Base-by-base conservation (phyloP, 2,329 filamentous ascomycete species). In the Neoascochyta sp. region DNA sequence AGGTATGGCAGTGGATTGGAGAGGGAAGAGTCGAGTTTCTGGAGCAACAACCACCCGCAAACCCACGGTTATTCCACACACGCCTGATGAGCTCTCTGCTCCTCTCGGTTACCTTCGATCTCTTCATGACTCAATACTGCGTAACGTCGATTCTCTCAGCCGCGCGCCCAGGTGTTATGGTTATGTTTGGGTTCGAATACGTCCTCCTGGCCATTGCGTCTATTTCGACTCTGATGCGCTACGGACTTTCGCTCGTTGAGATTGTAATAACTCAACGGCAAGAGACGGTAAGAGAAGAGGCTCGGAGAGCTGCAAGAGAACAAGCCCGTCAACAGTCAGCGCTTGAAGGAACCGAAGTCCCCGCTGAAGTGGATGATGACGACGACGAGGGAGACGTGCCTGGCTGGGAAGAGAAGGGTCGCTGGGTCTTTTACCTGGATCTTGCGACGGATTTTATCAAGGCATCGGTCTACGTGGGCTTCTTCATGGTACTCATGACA, bases 181-280 rank as follows among this genome's bases (percentile, higher is more conserved):
- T 98, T 42, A 96, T 98, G 88, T 98, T 98, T 55, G 80, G 93
- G 5, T 98, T 98, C 51, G 92, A 98, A 62, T 96, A 96, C 57
- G 89, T 90, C 20, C 81, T 98, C 23, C 68, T 96, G 38, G 74
- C 80, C 3, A 82, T 93, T 7, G 81, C 81, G 29, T 94, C 90
- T 1, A 71, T 80, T 29, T 88, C 90, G 26, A 95, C 88, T 0
- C 74, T 78, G 2, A 71, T 80, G 32, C 80, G 89, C 37, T 98
- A 98, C 62, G 62, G 76, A 12, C 75, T 96, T 28, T 85, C 83
- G 3, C 64, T 95, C 23, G 70, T 81, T 7, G 92, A 98, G 62
- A 77, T 84, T 25, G 75, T 75, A 26, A 82, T 95, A 29, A 75
- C 84, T 32, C 78, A 78, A 53, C 73, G 76, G 34, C 90, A 96